Percentiles rank a stretch among this genome's conserved stretches.
phyloP scores from a whole-genome alignment of 176 grass and related monocot genomes.

The Zoysia pacifica region DNA sequence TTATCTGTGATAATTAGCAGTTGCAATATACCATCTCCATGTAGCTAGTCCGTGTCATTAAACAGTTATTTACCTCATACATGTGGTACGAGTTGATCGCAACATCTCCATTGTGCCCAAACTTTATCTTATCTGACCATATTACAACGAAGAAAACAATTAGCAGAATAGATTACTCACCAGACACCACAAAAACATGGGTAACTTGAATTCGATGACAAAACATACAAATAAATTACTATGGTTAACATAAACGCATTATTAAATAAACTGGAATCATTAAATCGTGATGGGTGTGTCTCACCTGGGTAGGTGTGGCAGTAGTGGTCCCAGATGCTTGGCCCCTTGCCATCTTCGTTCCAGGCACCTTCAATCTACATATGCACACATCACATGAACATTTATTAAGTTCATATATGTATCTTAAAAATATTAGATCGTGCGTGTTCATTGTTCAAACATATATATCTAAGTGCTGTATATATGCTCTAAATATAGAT shows the following conservation, averaged over 20 bases:
- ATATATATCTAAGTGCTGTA: background rate
- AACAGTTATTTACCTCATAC: background rate
- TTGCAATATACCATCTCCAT: background rate
- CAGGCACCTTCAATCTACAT: conserved; percentile 20
- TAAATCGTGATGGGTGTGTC: background rate
- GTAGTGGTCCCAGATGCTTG: conserved; percentile 32
- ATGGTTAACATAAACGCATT: background rate
- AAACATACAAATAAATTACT: background rate
- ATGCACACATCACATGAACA: background rate
- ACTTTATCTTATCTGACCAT: background rate
- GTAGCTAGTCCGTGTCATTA: background rate
- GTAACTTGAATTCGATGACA: background rate
- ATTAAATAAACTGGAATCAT: background rate
- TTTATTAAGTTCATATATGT: background rate
- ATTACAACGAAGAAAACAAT: background rate
- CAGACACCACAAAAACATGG: background rate
- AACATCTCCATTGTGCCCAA: background rate
- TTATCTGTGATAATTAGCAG: background rate
- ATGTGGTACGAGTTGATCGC: conserved; percentile 12
- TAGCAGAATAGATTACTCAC: background rate
- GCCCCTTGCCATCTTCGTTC: conserved; percentile 21
- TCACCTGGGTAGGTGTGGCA: conserved; percentile 10
- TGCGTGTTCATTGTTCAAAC: no score
- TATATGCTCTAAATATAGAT: background rate
- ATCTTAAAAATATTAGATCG: background rate